These are phyloP conservation scores for Moricandia arvensis DNA, from an alignment of 345 rosid species.

Conservation along the genomic window DNA sequence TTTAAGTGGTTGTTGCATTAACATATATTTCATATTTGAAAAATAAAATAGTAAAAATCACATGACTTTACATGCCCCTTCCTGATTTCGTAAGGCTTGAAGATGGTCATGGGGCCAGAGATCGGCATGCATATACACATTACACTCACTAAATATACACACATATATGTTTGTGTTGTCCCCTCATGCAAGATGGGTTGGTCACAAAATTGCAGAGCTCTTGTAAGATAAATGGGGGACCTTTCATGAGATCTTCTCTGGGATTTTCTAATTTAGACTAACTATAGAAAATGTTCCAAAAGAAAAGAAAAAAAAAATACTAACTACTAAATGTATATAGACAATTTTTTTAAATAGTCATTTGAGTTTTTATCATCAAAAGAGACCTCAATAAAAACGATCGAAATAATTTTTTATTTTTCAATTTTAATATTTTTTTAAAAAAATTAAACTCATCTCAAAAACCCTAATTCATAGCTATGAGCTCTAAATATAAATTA, in stretches of 20 bases:
- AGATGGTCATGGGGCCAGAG: conserved; percentile 8
- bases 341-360: too few relatives aligned
- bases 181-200: conserved; percentile 36
- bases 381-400: too few relatives aligned
- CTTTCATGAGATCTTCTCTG: conserved; percentile 32
- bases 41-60: conserved; percentile 13
- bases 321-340: too few relatives aligned
- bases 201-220: conserved; percentile 33
- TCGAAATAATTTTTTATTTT: too few relatives aligned
- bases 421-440: too few relatives aligned
- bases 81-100: conserved; percentile 24
- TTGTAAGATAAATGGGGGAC: conserved; percentile 35
- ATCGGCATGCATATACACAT: conserved; percentile 2
- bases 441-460: too few relatives aligned
- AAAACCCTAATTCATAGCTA: too few relatives aligned
- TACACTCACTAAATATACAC: not conserved
- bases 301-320: not conserved
- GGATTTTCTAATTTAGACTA: conserved; percentile 18
- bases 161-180: not conserved
- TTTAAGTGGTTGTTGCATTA: not conserved
- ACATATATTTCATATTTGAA: not conserved
- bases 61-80: conserved; percentile 29
- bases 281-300: not conserved
- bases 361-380: too few relatives aligned
- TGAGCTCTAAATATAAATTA: too few relatives aligned